Conservation (phyloP, 78 protist species). For the Acrasis kona region DNA sequence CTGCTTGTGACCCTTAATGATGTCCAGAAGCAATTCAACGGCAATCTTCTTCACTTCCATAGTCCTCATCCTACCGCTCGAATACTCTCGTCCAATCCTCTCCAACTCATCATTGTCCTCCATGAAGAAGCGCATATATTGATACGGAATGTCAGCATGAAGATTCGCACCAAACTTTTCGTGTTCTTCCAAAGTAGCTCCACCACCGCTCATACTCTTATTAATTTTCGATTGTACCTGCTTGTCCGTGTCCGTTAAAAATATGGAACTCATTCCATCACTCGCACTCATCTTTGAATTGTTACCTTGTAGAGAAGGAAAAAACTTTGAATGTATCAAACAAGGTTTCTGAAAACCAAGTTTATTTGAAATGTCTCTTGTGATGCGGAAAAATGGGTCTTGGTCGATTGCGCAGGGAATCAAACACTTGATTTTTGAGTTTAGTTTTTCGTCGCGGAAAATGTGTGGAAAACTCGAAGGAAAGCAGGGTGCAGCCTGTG, state of each 20-base stretch:
- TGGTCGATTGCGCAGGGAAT: constrained; percentile 99
- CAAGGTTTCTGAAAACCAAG: constrained; percentile 79
- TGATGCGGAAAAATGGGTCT: constrained; percentile 97
- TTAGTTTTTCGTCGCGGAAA: constrained; percentile 46
- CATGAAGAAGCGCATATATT: constrained; percentile 68
- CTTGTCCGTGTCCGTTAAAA: constrained; percentile 79
- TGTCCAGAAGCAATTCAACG: constrained; percentile 7
- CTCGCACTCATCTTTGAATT: constrained; percentile 80
- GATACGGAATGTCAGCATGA: constrained; percentile 70
- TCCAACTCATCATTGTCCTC: constrained; percentile 74
- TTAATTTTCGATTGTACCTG: constrained; percentile 57
- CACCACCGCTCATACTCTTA: constrained; percentile 90
- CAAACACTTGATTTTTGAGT: constrained; percentile 70
- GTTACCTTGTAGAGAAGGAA: constrained; percentile 86
- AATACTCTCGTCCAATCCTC: constrained; percentile 20
- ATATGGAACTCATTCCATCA: constrained; percentile 64
- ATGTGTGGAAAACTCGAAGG: constrained; percentile 88
- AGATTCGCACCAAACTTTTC: constrained; percentile 64
- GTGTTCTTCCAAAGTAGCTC: constrained; percentile 84
- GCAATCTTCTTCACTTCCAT: constrained; percentile 10
- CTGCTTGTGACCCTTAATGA: not conserved
- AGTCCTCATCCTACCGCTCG: not conserved
- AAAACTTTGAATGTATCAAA: constrained; percentile 79
- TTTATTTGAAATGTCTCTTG: constrained; percentile 89
- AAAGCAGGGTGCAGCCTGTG: constrained; percentile 92